Conservation (phyloP, 352 stramenopile genomes). For the Phytopythium helicoides region DNA sequence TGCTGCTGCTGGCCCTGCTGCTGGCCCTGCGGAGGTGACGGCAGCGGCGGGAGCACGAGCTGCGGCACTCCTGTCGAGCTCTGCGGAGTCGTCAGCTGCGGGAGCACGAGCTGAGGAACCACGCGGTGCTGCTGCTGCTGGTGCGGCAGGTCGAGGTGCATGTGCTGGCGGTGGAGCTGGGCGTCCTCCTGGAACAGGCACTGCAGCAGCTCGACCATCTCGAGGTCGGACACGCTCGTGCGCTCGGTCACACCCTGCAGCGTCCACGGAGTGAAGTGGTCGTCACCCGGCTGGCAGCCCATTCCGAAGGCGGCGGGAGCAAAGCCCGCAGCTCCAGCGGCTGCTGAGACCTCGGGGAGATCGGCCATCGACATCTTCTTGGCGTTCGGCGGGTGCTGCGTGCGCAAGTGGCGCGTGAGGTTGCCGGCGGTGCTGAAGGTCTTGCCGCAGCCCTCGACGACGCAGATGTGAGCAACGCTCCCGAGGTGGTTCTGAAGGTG, state of each 20-base stretch:
- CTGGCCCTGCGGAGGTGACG: not conserved
- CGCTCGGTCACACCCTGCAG: conserved; percentile 11
- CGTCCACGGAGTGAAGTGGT: conserved; percentile 28
- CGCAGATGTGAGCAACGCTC: conserved; percentile 53
- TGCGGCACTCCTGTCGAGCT: not conserved
- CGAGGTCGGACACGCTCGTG: conserved; percentile 36
- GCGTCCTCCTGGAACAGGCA: conserved; percentile 36
- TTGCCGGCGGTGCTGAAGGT: conserved; percentile 69
- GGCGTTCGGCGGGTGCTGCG: conserved; percentile 48
- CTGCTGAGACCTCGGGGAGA: not conserved
- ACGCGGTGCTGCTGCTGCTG: not conserved
- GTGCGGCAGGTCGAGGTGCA: not conserved
- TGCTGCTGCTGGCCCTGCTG: not conserved
- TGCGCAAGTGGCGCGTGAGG: conserved; percentile 65
- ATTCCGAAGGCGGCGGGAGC: conserved; percentile 11
- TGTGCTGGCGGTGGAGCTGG: conserved; percentile 4
- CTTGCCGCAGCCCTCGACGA: conserved; percentile 52
- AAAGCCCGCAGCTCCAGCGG: not conserved
- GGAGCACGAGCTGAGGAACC: not conserved
- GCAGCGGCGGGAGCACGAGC: conserved; percentile 1
- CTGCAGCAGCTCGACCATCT: conserved; percentile 43
- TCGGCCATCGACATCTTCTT: conserved; percentile 22
- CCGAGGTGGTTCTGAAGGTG: conserved; percentile 56
- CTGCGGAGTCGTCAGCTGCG: not conserved
- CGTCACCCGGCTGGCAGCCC: conserved; percentile 14